These are phyloP conservation scores for Adansonia gregorii DNA, from an alignment of 441 rosid genomes.

Conservation along the genomic window DNA sequence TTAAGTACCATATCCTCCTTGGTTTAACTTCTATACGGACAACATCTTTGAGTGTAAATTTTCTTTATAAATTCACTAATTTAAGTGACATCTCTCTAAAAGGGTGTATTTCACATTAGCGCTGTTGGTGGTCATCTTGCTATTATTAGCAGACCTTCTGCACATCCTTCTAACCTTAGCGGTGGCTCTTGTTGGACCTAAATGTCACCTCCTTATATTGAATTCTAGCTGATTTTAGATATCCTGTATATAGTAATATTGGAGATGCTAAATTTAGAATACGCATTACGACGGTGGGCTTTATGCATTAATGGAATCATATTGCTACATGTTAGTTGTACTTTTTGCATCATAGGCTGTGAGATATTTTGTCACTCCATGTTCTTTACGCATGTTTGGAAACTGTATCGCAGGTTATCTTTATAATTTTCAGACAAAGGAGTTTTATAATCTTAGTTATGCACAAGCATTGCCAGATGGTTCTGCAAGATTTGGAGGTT, in stretches of 20 bases:
- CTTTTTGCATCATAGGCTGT: neutral
- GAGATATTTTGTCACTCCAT: neutral
- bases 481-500: constrained; percentile 91
- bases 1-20: neutral
- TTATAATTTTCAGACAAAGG: constrained; percentile 84
- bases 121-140: constrained; percentile 2
- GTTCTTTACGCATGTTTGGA: constrained; percentile 23
- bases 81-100: neutral
- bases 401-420: constrained; percentile 69
- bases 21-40: neutral
- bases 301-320: neutral
- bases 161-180: neutral
- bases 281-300: neutral
- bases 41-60: neutral
- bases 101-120: neutral
- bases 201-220: neutral
- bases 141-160: neutral
- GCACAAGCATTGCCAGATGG: constrained; percentile 77
- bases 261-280: neutral
- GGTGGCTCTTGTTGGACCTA: neutral
- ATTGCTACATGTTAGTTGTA: neutral
- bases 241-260: neutral
- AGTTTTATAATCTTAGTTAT: constrained; percentile 90
- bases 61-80: neutral
- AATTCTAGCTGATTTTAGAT: neutral